Conservation (phyloP, 345 rosid genomes). For the Populus pruinosa region DNA sequence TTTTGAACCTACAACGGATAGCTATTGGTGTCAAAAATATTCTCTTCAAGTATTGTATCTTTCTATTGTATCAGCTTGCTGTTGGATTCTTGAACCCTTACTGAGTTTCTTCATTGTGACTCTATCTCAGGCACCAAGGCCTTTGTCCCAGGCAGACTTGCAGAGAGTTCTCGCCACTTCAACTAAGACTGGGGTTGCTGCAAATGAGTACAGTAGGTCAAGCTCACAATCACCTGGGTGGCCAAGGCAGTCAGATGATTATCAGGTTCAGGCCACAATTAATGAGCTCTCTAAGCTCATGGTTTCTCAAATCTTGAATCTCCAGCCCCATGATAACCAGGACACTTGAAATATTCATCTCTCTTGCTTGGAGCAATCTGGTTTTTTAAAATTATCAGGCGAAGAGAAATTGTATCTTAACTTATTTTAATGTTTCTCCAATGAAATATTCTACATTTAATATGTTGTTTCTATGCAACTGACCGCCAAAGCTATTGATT, state of each 20-base stretch:
- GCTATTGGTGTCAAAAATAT: background rate
- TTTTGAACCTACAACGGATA: too few species aligned
- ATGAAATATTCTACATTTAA: background rate
- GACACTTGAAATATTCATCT: slow-evolving; percentile 38
- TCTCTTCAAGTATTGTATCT: background rate
- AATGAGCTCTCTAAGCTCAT: slow-evolving; percentile 79
- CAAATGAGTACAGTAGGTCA: slow-evolving; percentile 60
- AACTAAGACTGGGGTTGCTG: slow-evolving; percentile 70
- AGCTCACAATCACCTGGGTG: slow-evolving; percentile 51
- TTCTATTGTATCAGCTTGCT: background rate
- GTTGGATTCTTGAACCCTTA: background rate
- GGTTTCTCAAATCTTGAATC: slow-evolving; percentile 70
- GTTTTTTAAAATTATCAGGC: background rate
- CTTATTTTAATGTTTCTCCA: background rate
- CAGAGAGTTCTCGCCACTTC: slow-evolving; percentile 66
- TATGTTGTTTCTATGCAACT: background rate
- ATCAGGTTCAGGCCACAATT: slow-evolving; percentile 69
- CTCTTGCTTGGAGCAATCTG: background rate
- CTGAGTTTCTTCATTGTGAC: background rate
- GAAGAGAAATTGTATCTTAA: background rate
- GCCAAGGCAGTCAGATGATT: slow-evolving; percentile 58
- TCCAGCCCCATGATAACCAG: slow-evolving; percentile 54
- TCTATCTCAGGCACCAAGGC: slow-evolving; percentile 63
- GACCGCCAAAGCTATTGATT: too few species aligned
- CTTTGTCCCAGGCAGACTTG: slow-evolving; percentile 63